Evolutionary conservation across 129 eudicot genomes (phyloP).

Genomic region (Lactuca saligna): DNA sequence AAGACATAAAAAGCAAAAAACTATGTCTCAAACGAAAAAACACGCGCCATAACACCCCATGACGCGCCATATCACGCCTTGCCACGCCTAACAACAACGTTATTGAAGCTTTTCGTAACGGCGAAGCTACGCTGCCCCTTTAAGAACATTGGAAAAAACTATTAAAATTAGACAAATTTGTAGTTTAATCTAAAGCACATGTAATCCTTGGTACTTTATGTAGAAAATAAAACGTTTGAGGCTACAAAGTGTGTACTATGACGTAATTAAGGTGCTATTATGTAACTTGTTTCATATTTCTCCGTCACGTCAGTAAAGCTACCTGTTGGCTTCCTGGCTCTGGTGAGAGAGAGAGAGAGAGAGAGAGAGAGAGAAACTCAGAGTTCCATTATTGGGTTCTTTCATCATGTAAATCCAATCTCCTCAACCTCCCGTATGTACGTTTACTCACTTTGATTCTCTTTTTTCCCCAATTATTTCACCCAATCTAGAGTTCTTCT

Average conservation of each 20-base stretch:
- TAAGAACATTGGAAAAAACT: no score
- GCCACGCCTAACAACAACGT: no score
- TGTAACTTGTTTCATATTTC: constrained; percentile 2
- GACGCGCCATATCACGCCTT: no score
- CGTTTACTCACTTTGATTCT: constrained; percentile 10
- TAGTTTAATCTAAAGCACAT: not conserved
- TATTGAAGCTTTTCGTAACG: no score
- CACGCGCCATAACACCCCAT: no score
- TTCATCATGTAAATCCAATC: constrained; percentile 36
- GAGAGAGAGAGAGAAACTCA: constrained; percentile 12
- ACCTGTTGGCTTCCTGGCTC: constrained; percentile 30
- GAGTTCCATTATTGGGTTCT: constrained; percentile 30
- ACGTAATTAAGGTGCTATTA: not conserved
- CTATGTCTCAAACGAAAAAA: no score
- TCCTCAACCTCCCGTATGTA: constrained; percentile 25
- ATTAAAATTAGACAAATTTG: no score
- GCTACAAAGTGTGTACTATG: not conserved
- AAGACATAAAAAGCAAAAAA: no score
- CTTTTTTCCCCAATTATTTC: constrained; percentile 19
- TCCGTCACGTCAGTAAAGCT: constrained; percentile 23
- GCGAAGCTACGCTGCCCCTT: no score
- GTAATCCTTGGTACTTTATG: not conserved
- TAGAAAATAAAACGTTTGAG: not conserved
- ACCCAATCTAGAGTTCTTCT: constrained; percentile 7
- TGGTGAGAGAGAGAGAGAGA: constrained; percentile 31